Evolutionary conservation across 768 basidiomycete genomes (phyloP).

Genomic region (Leccinum subtestaceum): DNA sequence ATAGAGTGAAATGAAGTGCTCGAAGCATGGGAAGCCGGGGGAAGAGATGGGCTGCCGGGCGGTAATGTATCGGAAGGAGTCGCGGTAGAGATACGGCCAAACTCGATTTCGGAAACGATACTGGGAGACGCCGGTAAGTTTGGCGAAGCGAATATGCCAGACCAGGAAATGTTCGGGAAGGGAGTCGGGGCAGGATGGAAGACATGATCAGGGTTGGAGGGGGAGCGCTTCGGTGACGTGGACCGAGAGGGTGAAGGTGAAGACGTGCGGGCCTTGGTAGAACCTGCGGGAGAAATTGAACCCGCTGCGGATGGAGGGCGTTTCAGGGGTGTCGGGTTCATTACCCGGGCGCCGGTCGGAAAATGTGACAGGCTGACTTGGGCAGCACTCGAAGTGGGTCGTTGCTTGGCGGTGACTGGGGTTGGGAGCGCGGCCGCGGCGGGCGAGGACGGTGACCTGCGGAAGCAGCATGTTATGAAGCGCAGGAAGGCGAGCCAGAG

Average conservation of each 20-base stretch:
- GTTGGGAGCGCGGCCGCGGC: constrained; percentile 9
- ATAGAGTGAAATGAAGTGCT: constrained; percentile 6
- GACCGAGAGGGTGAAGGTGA: background rate
- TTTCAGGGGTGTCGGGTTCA: constrained; percentile 11
- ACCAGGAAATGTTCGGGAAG: constrained; percentile 21
- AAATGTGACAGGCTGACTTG: background rate
- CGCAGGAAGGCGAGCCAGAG: constrained; percentile 16
- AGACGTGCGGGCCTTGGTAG: background rate
- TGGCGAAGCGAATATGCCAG: constrained; percentile 14
- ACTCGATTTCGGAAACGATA: background rate
- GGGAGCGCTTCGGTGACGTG: background rate
- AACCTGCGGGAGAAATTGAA: constrained; percentile 1
- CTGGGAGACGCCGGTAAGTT: background rate
- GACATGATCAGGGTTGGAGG: background rate
- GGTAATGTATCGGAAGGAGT: background rate
- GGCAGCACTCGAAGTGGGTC: constrained; percentile 4
- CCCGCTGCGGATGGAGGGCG: constrained; percentile 4
- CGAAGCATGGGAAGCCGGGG: background rate
- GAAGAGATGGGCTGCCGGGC: constrained; percentile 8
- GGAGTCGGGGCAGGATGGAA: constrained; percentile 17
- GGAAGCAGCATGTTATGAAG: constrained; percentile 14
- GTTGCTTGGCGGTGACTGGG: constrained; percentile 14
- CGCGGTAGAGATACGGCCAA: background rate
- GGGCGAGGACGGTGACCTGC: constrained; percentile 4
- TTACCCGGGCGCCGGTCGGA: background rate